Percentiles rank a stretch among this genome's conserved stretches.
phyloP scores from a whole-genome alignment of 2,329 filamentous ascomycete genomes.

The Botrytis sinoallii region DNA sequence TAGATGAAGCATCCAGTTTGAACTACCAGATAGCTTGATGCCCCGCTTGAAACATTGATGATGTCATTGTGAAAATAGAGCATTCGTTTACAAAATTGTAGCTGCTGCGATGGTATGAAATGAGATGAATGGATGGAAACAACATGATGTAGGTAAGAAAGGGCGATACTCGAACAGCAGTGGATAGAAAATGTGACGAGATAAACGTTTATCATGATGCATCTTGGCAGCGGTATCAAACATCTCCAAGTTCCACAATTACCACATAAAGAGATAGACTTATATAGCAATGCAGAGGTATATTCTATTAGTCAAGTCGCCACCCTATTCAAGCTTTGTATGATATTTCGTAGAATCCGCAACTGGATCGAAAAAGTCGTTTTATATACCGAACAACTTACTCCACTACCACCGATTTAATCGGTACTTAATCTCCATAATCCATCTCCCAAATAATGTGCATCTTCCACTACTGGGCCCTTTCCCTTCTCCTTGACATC shows the following conservation, averaged over 20 bases:
- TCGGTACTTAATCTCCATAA: conserved; percentile 62
- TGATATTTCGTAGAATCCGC: not conserved
- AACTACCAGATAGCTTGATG: not conserved
- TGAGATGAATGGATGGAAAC: not conserved
- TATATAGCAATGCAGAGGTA: not conserved
- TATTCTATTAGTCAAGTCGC: not conserved
- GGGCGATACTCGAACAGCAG: not conserved
- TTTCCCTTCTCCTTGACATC: conserved; percentile 95
- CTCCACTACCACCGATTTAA: not conserved
- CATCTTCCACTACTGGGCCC: conserved; percentile 88
- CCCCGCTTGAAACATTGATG: not conserved
- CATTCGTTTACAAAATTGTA: not conserved
- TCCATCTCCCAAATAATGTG: conserved; percentile 91
- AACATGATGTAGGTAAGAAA: not conserved
- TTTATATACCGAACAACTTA: not conserved
- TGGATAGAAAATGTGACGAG: too few relatives aligned
- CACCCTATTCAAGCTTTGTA: not conserved
- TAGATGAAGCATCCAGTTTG: not conserved
- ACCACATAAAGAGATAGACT: too few relatives aligned
- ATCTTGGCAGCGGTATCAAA: not conserved
- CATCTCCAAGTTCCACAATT: not conserved
- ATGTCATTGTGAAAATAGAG: not conserved
- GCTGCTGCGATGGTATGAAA: not conserved
- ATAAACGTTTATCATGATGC: not conserved
- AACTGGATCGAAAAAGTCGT: not conserved